These are phyloP conservation scores for Coemansia sp. DNA, from an alignment of 192 early-diverging fungal genomes.

Conservation along the genomic window DNA sequence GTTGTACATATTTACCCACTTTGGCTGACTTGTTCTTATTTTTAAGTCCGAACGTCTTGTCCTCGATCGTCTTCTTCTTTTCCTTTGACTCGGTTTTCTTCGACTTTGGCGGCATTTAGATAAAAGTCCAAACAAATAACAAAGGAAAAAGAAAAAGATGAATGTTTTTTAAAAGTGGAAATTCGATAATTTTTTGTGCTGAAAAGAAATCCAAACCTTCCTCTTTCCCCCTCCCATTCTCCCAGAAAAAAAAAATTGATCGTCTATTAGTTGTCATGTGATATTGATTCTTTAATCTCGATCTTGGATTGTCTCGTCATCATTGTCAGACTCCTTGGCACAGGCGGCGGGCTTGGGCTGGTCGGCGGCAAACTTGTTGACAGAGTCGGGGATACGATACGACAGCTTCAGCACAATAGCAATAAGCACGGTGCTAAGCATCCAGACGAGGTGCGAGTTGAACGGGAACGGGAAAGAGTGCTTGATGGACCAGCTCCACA, in stretches of 20 bases:
- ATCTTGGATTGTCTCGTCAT: not conserved
- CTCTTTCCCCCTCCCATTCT: too few species aligned
- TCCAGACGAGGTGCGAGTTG: constrained; percentile 40
- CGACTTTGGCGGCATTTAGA: constrained; percentile 75
- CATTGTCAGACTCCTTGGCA: not conserved
- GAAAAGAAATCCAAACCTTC: not conserved
- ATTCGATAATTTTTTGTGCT: not conserved
- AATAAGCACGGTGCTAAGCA: constrained; percentile 12
- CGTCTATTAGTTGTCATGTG: not conserved
- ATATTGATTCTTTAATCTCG: not conserved
- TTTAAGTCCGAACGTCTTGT: constrained; percentile 98
- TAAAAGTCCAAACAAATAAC: not conserved
- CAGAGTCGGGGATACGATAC: constrained; percentile 20
- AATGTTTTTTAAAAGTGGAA: not conserved
- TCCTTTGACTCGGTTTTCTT: constrained; percentile 62
- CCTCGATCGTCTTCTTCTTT: constrained; percentile 84
- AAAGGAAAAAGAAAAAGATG: constrained; percentile 5
- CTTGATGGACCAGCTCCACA: constrained; percentile 45
- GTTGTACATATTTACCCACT: constrained; percentile 85
- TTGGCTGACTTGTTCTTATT: constrained; percentile 98
- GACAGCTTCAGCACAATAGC: constrained; percentile 6
- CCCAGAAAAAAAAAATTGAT: constrained; percentile 5
- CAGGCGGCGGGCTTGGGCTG: not conserved
- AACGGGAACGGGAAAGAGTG: constrained; percentile 36
- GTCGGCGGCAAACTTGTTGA: constrained; percentile 35